Percentiles rank a stretch among this genome's conserved stretches.
These are phyloP conservation scores for Daldinia vernicosa DNA, from an alignment of 495 filamentous ascomycete species.

Conservation along the genomic window DNA sequence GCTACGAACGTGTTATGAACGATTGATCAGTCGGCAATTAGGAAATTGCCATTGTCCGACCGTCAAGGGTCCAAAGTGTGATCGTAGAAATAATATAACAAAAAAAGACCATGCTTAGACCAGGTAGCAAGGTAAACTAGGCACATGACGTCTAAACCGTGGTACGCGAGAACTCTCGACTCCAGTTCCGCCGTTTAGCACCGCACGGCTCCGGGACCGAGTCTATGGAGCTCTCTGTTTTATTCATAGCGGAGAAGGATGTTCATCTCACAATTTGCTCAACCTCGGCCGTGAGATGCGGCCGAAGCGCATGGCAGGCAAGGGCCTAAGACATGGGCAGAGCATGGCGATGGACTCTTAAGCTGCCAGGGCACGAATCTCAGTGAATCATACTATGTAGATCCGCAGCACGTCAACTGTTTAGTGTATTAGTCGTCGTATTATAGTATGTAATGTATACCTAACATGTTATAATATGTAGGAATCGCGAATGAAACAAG, in stretches of 20 bases:
- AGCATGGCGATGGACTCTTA: slow-evolving; percentile 24
- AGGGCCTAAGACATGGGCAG: slow-evolving; percentile 9
- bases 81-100: background rate
- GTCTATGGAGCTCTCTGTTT: slow-evolving; percentile 17
- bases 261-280: slow-evolving; percentile 7
- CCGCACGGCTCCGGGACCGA: slow-evolving; percentile 33
- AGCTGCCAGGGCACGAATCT: slow-evolving; percentile 26
- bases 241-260: slow-evolving; percentile 15
- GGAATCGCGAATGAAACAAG: slow-evolving; percentile 38
- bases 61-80: slow-evolving; percentile 18
- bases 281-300: slow-evolving; percentile 28
- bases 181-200: slow-evolving; percentile 10
- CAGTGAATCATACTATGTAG: slow-evolving; percentile 21
- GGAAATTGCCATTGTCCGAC: slow-evolving; percentile 12
- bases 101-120: slow-evolving; percentile 9
- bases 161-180: slow-evolving; percentile 12
- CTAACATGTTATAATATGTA: slow-evolving; percentile 16
- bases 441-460: slow-evolving; percentile 6
- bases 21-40: slow-evolving; percentile 34
- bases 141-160: slow-evolving; percentile 24
- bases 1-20: slow-evolving; percentile 21
- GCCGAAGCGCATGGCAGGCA: slow-evolving; percentile 19
- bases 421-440: slow-evolving; percentile 21
- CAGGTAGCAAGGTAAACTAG: background rate
- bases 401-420: slow-evolving; percentile 35